These are phyloP conservation scores for Oryza brachyantha DNA, from an alignment of 176 grass and related monocot species.

Conservation along the genomic window DNA sequence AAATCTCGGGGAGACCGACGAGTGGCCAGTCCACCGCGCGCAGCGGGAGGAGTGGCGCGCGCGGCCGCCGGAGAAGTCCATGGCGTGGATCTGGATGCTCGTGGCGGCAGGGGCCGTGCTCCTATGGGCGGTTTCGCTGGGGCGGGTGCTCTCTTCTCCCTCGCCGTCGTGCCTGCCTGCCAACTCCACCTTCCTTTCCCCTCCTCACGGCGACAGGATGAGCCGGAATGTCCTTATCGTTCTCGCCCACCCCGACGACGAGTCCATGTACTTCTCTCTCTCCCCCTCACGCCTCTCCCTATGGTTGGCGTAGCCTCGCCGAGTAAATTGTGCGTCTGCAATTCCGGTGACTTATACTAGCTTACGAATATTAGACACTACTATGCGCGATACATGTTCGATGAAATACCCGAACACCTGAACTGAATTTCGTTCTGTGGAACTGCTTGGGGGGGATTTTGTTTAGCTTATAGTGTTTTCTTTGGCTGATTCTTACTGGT, in stretches of 20 bases:
- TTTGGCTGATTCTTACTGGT: not conserved
- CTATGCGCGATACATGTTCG: not conserved
- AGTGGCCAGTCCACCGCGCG: not conserved
- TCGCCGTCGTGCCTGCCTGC: constrained; percentile 3
- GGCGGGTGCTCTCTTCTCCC: constrained; percentile 35
- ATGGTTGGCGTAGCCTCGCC: not conserved
- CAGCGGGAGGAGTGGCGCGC: not conserved
- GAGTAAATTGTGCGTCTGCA: not conserved
- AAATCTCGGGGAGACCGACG: not conserved
- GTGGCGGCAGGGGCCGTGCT: constrained; percentile 16
- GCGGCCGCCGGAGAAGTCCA: not conserved
- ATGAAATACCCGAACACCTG: not conserved
- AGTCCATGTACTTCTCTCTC: constrained; percentile 60
- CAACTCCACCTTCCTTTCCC: constrained; percentile 20
- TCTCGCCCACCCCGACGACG: constrained; percentile 88
- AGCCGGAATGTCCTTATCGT: constrained; percentile 70
- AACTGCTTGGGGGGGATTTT: not conserved
- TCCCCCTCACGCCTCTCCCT: too few species aligned
- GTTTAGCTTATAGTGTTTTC: not conserved
- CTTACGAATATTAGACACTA: not conserved
- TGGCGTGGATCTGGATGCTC: constrained; percentile 51
- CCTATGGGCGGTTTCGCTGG: constrained; percentile 51
- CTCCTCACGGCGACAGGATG: constrained; percentile 31
- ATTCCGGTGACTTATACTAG: too few species aligned
- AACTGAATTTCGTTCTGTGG: not conserved